These are phyloP conservation scores for Fusarium sublunatum DNA, from an alignment of 2,329 filamentous ascomycete species.

Conservation along the genomic window DNA sequence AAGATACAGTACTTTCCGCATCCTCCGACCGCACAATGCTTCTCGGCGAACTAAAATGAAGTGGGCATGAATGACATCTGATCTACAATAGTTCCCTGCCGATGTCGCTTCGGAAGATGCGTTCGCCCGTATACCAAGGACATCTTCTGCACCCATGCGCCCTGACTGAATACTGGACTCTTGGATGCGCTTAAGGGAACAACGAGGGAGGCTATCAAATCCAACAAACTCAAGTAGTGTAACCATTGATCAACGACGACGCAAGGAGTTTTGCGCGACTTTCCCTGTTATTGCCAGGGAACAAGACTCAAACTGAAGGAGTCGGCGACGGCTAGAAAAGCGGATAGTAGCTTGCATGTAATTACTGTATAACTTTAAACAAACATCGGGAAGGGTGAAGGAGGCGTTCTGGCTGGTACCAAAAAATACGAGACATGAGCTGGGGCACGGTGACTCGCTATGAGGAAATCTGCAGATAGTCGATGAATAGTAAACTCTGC, in stretches of 20 bases:
- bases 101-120: constrained; percentile 10
- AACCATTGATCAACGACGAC: background rate
- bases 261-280: constrained; percentile 16
- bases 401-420: constrained; percentile 32
- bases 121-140: constrained; percentile 2
- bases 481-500: constrained; percentile 22
- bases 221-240: constrained; percentile 4
- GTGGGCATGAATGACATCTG: constrained; percentile 53
- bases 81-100: constrained; percentile 15
- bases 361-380: constrained; percentile 20
- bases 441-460: constrained; percentile 15
- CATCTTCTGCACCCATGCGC: constrained; percentile 1
- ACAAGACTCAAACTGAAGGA: constrained; percentile 25
- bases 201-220: background rate
- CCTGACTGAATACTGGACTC: background rate
- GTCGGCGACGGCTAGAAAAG: constrained; percentile 22
- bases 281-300: constrained; percentile 20
- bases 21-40: constrained; percentile 90
- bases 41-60: constrained; percentile 78
- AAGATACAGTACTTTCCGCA: constrained; percentile 78
- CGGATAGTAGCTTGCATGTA: constrained; percentile 18
- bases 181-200: background rate
- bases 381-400: constrained; percentile 33
- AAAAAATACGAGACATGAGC: constrained; percentile 38
- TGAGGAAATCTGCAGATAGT: constrained; percentile 28